Base-by-base conservation (phyloP, 139 green algal genomes). In the Coelastrella sp. region DNA sequence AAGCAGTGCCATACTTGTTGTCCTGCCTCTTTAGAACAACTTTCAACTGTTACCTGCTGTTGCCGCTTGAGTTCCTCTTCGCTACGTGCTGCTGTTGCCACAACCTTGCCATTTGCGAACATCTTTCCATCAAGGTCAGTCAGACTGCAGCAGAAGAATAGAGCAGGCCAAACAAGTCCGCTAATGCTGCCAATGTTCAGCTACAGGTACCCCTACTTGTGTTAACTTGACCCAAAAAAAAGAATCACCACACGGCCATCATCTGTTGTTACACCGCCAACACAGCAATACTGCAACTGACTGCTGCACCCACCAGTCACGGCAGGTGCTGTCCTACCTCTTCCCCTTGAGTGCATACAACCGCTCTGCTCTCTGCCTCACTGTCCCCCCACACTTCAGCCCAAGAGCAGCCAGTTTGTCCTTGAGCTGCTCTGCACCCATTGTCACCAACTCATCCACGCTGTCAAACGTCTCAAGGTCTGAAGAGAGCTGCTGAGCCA, bases 381-480 rank as follows among this genome's bases (percentile, higher is more conserved):
- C 90, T 8, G 98, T 99, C 70, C 98, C 98, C 10, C 98, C 98
- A 78, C 91, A 95, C 92, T 99, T 99, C 19, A 99, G 94, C 15
- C 97, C 97, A 87, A 99, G 82, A 25, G 93, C 90, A 0, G 84
- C 35, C 56, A 99, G 95, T 49, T 96, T 95, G 84, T 97, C 93
- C 90, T 98, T 98, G 25, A 99, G 82, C 79, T 93, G 90, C 20
- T 98, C 97, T 25, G 93, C 92, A 24, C 96, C 96, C 95, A 93
- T 57, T 20, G 58, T 59, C 58, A 58, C 94, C 70, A 99, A 93
- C 90, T 99, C 96, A 58, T 98, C 95, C 6, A 95, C 91, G 19
- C 92, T 95, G 73, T 97, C 94, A 92, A 98, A 99, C 7, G 95
- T 94, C 17, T 97, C 93, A 85, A 99, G 80, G 91, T 99, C 97